Conservation (phyloP, 805 yeast species). For the Starmerella sp. region DNA sequence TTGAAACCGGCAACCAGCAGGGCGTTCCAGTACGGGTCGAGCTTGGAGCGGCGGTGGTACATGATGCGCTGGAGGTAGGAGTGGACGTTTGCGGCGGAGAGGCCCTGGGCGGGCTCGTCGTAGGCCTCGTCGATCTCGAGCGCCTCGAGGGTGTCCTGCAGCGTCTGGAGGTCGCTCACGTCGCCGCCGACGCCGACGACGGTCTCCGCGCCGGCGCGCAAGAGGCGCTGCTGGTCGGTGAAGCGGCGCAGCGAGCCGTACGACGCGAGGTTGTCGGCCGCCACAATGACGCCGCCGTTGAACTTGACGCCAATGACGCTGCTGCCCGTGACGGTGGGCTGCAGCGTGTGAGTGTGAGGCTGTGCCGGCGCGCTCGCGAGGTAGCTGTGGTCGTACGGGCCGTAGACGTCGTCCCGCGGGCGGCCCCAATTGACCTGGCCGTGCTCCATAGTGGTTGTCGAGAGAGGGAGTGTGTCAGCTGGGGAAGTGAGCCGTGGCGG, state of each 20-base stretch:
- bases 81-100: constrained; percentile 80
- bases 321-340: constrained; percentile 93
- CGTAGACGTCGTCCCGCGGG: constrained; percentile 74
- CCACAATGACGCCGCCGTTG: constrained; percentile 80
- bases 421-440: constrained; percentile 94
- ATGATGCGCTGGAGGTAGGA: constrained; percentile 75
- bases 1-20: constrained; percentile 82
- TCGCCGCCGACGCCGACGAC: constrained; percentile 94
- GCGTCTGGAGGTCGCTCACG: constrained; percentile 80
- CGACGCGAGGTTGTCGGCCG: constrained; percentile 86
- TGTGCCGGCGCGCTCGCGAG: constrained; percentile 36
- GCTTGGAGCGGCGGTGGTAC: constrained; percentile 78
- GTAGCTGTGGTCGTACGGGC: constrained; percentile 59
- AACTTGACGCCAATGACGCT: constrained; percentile 87
- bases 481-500: not conserved
- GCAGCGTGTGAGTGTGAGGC: constrained; percentile 80
- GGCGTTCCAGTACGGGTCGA: constrained; percentile 96
- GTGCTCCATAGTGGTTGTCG: constrained; percentile 60
- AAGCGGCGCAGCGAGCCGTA: constrained; percentile 89
- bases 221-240: constrained; percentile 70
- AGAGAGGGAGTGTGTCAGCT: not conserved
- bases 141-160: constrained; percentile 64
- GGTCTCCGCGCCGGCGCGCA: constrained; percentile 73
- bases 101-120: constrained; percentile 42
- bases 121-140: constrained; percentile 69